Percentiles rank a stretch among this genome's conserved stretches.
phyloP scores from a whole-genome alignment of 2,329 filamentous ascomycete species.

The Phialemonium atrogriseum region DNA sequence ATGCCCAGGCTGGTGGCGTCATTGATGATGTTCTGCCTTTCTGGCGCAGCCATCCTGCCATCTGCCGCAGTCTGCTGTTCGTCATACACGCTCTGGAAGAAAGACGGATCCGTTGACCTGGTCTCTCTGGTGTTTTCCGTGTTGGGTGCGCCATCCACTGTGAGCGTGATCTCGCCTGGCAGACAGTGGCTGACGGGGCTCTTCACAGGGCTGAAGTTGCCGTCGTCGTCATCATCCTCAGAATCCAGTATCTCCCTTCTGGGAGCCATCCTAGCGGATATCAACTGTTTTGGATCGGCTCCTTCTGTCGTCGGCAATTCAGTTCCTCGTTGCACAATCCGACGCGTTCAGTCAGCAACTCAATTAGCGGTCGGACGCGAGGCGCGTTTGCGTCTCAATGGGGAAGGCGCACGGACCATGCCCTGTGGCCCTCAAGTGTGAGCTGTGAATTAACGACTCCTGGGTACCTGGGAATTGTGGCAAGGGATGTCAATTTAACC shows the following conservation, averaged over 20 bases:
- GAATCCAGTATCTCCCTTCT: conserved; percentile 21
- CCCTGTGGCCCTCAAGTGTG: no score
- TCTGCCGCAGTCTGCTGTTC: conserved; percentile 29
- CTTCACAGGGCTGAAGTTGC: conserved; percentile 15
- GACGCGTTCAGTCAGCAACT: no score
- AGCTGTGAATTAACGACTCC: no score
- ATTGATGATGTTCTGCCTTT: conserved; percentile 3
- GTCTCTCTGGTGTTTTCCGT: conserved; percentile 9
- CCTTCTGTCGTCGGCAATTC: no score
- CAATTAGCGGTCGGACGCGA: no score
- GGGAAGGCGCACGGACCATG: conserved; percentile 2
- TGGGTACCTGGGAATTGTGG: no score
- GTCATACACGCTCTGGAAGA: conserved; percentile 39
- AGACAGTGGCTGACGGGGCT: conserved; percentile 5
- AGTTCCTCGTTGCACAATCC: no score
- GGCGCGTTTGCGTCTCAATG: neutral
- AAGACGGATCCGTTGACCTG: conserved; percentile 37
- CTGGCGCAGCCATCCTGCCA: conserved; percentile 1
- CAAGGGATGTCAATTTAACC: no score
- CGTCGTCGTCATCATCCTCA: conserved; percentile 21
- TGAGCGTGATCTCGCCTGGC: conserved; percentile 4
- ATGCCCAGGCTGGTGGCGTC: conserved; percentile 1
- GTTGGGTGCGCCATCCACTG: neutral
- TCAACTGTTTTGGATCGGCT: no score
- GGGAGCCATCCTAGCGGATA: conserved; percentile 12